Evolutionary conservation across 768 basidiomycete species (phyloP).

Genomic region (Clitopilus passeckerianus): DNA sequence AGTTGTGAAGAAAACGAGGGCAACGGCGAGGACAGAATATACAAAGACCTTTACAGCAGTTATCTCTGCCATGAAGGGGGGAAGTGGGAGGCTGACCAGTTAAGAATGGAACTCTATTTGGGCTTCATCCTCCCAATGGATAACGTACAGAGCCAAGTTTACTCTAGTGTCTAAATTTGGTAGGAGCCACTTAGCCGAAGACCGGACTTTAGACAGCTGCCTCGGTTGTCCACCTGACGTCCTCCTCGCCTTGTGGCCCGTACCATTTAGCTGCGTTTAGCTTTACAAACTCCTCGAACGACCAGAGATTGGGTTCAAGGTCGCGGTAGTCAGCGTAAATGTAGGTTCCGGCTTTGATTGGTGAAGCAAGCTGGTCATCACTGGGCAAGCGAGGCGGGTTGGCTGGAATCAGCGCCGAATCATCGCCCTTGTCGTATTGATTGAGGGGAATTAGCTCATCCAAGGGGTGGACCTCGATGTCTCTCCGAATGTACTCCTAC

Average conservation of each 20-base stretch:
- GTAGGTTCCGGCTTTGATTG: conserved; percentile 65
- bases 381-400: conserved; percentile 37
- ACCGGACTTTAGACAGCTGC: background rate
- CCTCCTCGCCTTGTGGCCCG: conserved; percentile 24
- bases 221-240: conserved; percentile 41
- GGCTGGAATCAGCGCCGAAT: conserved; percentile 32
- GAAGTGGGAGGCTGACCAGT: background rate
- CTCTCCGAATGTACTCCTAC: conserved; percentile 69
- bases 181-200: background rate
- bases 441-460: conserved; percentile 30
- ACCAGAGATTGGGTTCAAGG: conserved; percentile 67
- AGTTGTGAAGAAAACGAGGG: conserved; percentile 39
- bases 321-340: conserved; percentile 47
- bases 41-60: conserved; percentile 20
- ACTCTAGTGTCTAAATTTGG: background rate
- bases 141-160: background rate
- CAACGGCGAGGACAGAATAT: conserved; percentile 29
- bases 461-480: conserved; percentile 54
- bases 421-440: conserved; percentile 20
- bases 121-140: background rate
- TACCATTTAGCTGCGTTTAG: conserved; percentile 81
- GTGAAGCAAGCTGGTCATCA: conserved; percentile 20
- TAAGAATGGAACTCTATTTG: background rate
- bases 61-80: background rate
- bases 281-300: conserved; percentile 73